Evolutionary conservation across 352 stramenopile genomes (phyloP).

Genomic region (Phytophthora lateralis): DNA sequence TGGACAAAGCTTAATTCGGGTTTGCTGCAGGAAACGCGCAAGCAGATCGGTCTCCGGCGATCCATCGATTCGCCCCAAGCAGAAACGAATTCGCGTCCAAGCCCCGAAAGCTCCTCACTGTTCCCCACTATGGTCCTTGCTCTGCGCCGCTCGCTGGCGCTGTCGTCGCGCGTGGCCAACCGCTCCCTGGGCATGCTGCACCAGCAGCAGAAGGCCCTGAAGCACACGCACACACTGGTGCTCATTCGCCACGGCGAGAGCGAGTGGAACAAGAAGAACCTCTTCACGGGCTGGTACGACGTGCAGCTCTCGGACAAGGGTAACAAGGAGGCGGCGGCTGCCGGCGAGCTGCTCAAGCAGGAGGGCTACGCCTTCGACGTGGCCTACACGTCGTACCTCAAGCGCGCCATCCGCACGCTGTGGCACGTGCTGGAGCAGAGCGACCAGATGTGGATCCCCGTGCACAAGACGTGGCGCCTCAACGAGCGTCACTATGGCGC

Average conservation of each 20-base stretch:
- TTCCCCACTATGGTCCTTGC: slow-evolving; percentile 55
- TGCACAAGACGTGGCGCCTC: slow-evolving; percentile 94
- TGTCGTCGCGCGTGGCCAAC: slow-evolving; percentile 40
- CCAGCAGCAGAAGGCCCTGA: slow-evolving; percentile 65
- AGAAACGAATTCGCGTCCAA: slow-evolving; percentile 29
- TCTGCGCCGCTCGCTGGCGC: slow-evolving; percentile 54
- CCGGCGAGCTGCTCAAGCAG: slow-evolving; percentile 89
- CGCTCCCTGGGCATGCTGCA: slow-evolving; percentile 43
- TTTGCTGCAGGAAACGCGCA: too few relatives aligned
- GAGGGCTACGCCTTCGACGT: slow-evolving; percentile 95
- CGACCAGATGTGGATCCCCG: slow-evolving; percentile 95
- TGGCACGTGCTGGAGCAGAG: slow-evolving; percentile 95
- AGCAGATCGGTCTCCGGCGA: neutral
- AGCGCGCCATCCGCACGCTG: slow-evolving; percentile 93
- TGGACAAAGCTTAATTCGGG: too few relatives aligned
- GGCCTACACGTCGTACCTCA: slow-evolving; percentile 95
- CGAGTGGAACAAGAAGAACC: slow-evolving; percentile 96
- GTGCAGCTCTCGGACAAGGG: slow-evolving; percentile 91
- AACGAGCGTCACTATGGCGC: slow-evolving; percentile 93
- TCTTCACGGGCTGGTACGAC: slow-evolving; percentile 95
- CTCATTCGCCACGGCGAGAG: slow-evolving; percentile 94
- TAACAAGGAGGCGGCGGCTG: slow-evolving; percentile 91
- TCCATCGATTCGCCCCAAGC: slow-evolving; percentile 23
- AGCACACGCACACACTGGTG: slow-evolving; percentile 90
- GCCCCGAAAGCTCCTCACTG: slow-evolving; percentile 35